Conservation (phyloP, 1,284 basidiomycete species). For the Flammula alnicola region DNA sequence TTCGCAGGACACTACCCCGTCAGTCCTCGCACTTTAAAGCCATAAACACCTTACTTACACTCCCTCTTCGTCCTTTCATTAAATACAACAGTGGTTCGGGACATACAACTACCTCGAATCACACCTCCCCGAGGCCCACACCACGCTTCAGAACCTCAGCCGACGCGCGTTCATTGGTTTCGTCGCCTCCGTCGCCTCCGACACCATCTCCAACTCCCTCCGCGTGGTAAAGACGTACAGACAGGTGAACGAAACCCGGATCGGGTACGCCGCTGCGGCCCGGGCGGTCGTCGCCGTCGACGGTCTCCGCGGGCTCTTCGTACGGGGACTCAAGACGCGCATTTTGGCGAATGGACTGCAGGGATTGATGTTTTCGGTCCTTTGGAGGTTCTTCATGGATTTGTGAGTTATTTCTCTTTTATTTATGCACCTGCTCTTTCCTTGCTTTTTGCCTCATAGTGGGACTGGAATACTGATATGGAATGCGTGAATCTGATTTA, state of each 20-base stretch:
- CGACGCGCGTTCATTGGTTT: conserved; percentile 91
- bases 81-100: conserved; percentile 61
- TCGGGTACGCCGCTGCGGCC: conserved; percentile 77
- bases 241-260: conserved; percentile 80
- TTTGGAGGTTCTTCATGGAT: conserved; percentile 88
- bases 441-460: too few relatives aligned
- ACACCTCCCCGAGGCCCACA: conserved; percentile 62
- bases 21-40: conserved; percentile 23
- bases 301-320: conserved; percentile 71
- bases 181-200: conserved; percentile 78
- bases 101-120: conserved; percentile 84
- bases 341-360: conserved; percentile 87
- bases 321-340: conserved; percentile 82
- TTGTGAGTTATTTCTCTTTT: conserved; percentile 54
- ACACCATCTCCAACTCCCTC: conserved; percentile 84
- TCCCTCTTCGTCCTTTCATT: background rate
- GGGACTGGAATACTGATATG: too few relatives aligned
- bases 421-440: conserved; percentile 15
- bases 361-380: conserved; percentile 81
- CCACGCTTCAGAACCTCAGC: conserved; percentile 58
- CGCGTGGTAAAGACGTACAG: conserved; percentile 93
- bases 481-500: too few relatives aligned
- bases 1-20: conserved; percentile 90
- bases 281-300: conserved; percentile 67
- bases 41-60: background rate